Evolutionary conservation across 2,329 filamentous ascomycete genomes (phyloP).

Genomic region (Pestalotiopsis sp.): DNA sequence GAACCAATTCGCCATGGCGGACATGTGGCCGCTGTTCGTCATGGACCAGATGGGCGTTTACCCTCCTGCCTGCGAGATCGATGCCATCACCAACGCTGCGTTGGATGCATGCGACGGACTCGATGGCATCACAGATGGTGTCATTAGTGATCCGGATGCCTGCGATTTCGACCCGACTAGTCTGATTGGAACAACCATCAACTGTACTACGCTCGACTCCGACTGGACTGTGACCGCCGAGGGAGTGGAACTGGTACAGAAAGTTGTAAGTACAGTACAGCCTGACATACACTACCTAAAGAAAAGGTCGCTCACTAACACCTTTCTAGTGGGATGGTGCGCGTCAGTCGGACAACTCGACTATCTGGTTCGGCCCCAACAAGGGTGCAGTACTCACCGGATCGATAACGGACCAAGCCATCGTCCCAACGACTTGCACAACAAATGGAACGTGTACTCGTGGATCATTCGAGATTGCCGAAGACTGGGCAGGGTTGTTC

Average conservation of each 20-base stretch:
- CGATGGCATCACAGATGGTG: neutral
- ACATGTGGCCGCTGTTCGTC: constrained; percentile 1
- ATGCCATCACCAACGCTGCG: neutral
- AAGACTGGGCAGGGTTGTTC: neutral
- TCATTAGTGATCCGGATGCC: neutral
- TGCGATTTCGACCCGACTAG: neutral
- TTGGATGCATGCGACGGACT: neutral
- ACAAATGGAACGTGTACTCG: neutral
- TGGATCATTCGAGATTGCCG: neutral
- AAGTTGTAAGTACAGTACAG: neutral
- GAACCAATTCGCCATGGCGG: neutral
- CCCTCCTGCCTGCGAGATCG: neutral
- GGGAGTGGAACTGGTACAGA: neutral
- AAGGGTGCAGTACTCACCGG: neutral
- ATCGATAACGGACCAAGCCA: neutral
- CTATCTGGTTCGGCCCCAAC: neutral
- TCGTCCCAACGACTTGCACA: neutral
- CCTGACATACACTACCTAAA: neutral
- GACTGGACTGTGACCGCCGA: neutral
- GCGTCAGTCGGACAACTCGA: neutral
- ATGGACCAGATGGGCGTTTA: neutral
- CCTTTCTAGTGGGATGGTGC: neutral
- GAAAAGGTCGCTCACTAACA: neutral
- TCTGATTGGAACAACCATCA: neutral
- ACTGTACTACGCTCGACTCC: neutral